Base-by-base conservation (phyloP, 2,329 filamentous ascomycete species). In the Alternaria metachromatica region DNA sequence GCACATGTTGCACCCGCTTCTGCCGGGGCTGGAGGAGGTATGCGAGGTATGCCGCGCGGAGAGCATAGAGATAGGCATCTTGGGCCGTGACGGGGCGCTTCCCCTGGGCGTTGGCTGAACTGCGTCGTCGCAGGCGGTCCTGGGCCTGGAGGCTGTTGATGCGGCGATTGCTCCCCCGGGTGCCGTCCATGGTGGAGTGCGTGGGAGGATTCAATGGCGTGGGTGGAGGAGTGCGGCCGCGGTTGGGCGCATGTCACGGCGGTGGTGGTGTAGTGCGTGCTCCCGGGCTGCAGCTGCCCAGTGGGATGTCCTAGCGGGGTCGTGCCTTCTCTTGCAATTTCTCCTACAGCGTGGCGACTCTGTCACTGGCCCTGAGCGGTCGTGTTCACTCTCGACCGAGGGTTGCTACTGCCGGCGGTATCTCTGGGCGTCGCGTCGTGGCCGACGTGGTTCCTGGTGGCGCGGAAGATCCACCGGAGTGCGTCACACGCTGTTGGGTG, bases 21-120 rank as follows among this genome's bases (percentile, higher is more conserved):
- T 92, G 88, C 76, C 94, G 92, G 67, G 96, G 95, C 79, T 97
- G 94, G 56, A 99, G 87, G 48, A 98, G 89, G 81, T 99, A 96
- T 80, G 95, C 87, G 62, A 99, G 91, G 81, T 93, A 97, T 71
- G 95, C 95, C 71, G 92, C 90, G 66, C 96, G 92, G 58, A 99
- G 88, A 73, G 94, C 94, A 82, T 93, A 97, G 67, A 90, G 92
- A 82, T 96, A 97, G 77, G 93, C 94, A 81, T 97, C 93, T 73
- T 96, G 92, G 78, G 85, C 76, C 65, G 77, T 75, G 60, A 84
- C 78, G 60, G 75, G 70, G 59, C 75, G 79, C 65, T 80, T 81
- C 63, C 73, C 74, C 59, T 78, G 76, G 9, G 66, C 62, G 56
- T 77, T 78, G 50, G 78, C 80, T 60, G 76, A 77, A 69, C 70